Percentiles rank a stretch among this genome's conserved stretches.
phyloP scores from a whole-genome alignment of 768 basidiomycete species.

The Clitopilus hobsonii region DNA sequence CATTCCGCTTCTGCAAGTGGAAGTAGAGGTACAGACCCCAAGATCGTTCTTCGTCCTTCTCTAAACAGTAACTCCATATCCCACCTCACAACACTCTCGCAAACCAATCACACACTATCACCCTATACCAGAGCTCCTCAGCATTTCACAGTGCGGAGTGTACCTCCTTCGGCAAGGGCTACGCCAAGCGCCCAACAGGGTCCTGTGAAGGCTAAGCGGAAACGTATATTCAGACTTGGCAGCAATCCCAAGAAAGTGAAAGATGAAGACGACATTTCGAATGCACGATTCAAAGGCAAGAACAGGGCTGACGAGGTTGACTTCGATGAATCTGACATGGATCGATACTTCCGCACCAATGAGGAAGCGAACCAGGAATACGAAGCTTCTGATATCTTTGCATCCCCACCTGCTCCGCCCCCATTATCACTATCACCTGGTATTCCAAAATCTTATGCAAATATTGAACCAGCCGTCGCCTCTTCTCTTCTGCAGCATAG shows the following conservation, averaged over 20 bases:
- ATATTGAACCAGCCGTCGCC: not conserved
- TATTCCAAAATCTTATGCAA: not conserved
- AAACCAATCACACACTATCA: conserved; percentile 90
- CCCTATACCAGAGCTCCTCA: conserved; percentile 89
- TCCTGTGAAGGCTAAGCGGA: conserved; percentile 64
- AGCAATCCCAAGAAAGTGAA: conserved; percentile 10
- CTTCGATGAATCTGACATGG: conserved; percentile 71
- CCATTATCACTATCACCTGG: conserved; percentile 14
- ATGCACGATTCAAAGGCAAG: not conserved
- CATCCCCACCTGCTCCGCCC: conserved; percentile 15
- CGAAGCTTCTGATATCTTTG: conserved; percentile 7
- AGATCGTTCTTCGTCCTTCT: conserved; percentile 60
- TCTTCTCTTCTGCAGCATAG: not conserved
- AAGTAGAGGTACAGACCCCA: conserved; percentile 27
- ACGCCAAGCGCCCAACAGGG: conserved; percentile 26
- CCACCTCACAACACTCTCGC: conserved; percentile 79
- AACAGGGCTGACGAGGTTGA: conserved; percentile 16
- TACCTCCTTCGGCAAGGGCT: conserved; percentile 48
- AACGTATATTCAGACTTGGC: conserved; percentile 65
- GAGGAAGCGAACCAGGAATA: conserved; percentile 15
- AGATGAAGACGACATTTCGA: not conserved
- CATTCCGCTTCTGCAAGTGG: conserved; percentile 21
- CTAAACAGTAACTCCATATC: conserved; percentile 65
- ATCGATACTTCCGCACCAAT: conserved; percentile 58
- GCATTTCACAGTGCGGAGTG: conserved; percentile 90